A percentile compares a stretch with the other conserved stretches of the same genome.
Conservation (phyloP, 768 basidiomycete genomes). For the Pleurotus citrinopileatus region DNA sequence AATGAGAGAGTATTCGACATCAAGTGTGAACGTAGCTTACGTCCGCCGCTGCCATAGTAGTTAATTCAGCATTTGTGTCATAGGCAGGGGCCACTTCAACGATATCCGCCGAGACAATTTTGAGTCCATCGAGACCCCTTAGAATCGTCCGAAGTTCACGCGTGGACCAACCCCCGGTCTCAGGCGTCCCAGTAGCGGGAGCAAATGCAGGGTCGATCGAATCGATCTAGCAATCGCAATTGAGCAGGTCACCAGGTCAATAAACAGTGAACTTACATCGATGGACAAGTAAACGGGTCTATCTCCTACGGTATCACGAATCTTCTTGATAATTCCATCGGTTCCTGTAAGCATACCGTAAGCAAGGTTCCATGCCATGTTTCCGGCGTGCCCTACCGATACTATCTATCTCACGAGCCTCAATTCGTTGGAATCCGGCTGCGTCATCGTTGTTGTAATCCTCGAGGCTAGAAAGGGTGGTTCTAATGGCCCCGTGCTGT, state of each 20-base stretch:
- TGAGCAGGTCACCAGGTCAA: slow-evolving; percentile 1
- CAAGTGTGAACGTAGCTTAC: slow-evolving; percentile 20
- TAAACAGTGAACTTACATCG: slow-evolving; percentile 43
- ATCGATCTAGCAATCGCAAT: slow-evolving; percentile 49
- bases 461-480: slow-evolving; percentile 72
- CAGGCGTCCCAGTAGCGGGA: slow-evolving; percentile 82
- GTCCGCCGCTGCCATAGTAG: slow-evolving; percentile 38
- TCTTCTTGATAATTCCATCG: slow-evolving; percentile 76
- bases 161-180: slow-evolving; percentile 83
- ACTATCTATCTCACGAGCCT: slow-evolving; percentile 82
- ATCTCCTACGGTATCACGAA: slow-evolving; percentile 73
- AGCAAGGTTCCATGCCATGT: neutral
- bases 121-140: slow-evolving; percentile 70
- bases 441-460: slow-evolving; percentile 78
- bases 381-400: slow-evolving; percentile 44
- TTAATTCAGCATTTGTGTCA: slow-evolving; percentile 44
- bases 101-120: slow-evolving; percentile 78
- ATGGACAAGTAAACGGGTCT: slow-evolving; percentile 78
- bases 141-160: slow-evolving; percentile 78
- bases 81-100: slow-evolving; percentile 87
- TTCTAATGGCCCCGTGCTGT: slow-evolving; percentile 86
- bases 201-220: slow-evolving; percentile 81
- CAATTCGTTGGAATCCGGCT: slow-evolving; percentile 79
- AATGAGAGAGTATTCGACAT: neutral
- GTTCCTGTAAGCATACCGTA: slow-evolving; percentile 41